A percentile compares a stretch with the other conserved stretches of the same genome.
Conservation (phyloP, 352 stramenopile genomes). For the Pythium grandisporangium region DNA sequence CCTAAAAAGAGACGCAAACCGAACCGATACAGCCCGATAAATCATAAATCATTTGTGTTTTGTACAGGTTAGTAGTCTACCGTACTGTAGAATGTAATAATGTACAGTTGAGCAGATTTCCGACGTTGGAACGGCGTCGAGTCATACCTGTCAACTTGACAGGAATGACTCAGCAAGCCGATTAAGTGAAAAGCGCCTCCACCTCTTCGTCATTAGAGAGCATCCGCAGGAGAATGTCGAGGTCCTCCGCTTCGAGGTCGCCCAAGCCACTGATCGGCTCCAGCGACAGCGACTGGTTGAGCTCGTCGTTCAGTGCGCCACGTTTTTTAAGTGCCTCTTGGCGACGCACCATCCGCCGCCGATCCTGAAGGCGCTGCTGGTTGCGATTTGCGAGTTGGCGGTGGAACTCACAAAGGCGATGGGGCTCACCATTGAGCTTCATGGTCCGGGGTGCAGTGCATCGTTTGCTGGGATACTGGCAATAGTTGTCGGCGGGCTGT, state of each 20-base stretch:
- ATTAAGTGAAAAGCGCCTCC: background rate
- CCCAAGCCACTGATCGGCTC: slow-evolving; percentile 2
- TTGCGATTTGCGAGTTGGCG: slow-evolving; percentile 10
- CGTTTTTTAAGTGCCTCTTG: background rate
- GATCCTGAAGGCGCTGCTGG: slow-evolving; percentile 2
- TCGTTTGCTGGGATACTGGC: slow-evolving; percentile 2
- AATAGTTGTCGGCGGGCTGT: too few species aligned
- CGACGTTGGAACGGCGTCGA: too few species aligned
- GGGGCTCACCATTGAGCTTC: slow-evolving; percentile 10
- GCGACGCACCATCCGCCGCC: background rate
- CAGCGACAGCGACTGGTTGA: background rate
- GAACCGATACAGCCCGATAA: too few species aligned
- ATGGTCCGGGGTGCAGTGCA: slow-evolving; percentile 5
- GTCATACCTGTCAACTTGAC: too few species aligned
- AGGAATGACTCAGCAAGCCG: too few species aligned
- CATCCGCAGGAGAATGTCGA: slow-evolving; percentile 13
- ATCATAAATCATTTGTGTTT: too few species aligned
- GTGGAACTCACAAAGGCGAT: slow-evolving; percentile 8
- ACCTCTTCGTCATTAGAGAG: slow-evolving; percentile 5
- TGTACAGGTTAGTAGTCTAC: too few species aligned
- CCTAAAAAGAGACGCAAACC: too few species aligned
- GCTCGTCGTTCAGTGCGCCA: background rate
- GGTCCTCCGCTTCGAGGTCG: slow-evolving; percentile 10
- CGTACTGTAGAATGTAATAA: too few species aligned
- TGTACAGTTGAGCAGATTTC: too few species aligned